phyloP scores from a whole-genome alignment of 2,329 filamentous ascomycete genomes.

The Phoma herbarum region DNA sequence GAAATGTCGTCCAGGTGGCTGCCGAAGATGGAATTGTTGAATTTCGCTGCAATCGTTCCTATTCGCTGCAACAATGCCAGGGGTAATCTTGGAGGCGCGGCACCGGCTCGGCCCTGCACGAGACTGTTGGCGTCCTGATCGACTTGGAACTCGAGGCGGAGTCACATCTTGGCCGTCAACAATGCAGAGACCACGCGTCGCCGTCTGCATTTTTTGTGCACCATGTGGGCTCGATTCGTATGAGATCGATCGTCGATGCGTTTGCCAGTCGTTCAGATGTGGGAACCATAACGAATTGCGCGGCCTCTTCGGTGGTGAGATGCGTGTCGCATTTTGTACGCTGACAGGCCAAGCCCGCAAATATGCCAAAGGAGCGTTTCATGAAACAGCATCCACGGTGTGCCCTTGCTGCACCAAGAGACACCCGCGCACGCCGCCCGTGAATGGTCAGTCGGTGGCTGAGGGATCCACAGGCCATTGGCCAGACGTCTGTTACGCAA shows the following conservation, averaged over 20 bases:
- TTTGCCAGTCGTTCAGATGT: background rate
- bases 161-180: conserved; percentile 20
- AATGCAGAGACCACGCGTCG: conserved; percentile 34
- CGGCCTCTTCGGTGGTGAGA: conserved; percentile 13
- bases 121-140: conserved; percentile 25
- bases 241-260: conserved; percentile 2
- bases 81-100: conserved; percentile 24
- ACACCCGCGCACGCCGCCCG: conserved; percentile 19
- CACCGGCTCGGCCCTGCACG: conserved; percentile 40
- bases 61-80: conserved; percentile 27
- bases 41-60: conserved; percentile 8
- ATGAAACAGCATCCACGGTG: conserved; percentile 30
- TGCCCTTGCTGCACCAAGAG: conserved; percentile 33
- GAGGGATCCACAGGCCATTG: conserved; percentile 34
- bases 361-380: conserved; percentile 31
- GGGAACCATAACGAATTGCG: background rate
- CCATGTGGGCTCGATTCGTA: conserved; percentile 5
- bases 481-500: conserved; percentile 28
- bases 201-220: conserved; percentile 7
- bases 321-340: conserved; percentile 6
- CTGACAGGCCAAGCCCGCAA: conserved; percentile 20
- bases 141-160: conserved; percentile 24
- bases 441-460: conserved; percentile 28
- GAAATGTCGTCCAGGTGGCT: conserved; percentile 20
- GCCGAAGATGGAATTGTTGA: conserved; percentile 31